A percentile compares a stretch with the other conserved stretches of the same genome.
These are phyloP conservation scores for Mallotus nudiflorus DNA, from an alignment of 345 rosid species.

Conservation along the genomic window DNA sequence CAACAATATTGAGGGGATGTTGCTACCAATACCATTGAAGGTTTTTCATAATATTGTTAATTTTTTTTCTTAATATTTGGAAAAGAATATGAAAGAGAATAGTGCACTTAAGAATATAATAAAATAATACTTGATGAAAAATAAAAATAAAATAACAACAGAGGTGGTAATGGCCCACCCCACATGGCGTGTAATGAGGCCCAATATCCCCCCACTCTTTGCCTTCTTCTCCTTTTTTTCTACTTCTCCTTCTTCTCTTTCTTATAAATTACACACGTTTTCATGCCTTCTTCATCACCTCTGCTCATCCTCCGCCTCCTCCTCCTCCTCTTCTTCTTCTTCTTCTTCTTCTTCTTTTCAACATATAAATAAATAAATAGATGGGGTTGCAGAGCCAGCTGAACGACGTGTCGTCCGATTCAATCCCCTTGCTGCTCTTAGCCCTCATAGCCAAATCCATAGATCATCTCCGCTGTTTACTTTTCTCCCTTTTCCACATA, in stretches of 20 bases:
- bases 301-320: background rate
- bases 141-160: too few species aligned
- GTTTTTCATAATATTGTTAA: too few species aligned
- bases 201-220: background rate
- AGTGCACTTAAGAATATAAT: too few species aligned
- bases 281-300: background rate
- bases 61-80: too few species aligned
- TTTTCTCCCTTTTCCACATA: constrained; percentile 34
- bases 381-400: constrained; percentile 81
- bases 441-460: constrained; percentile 61
- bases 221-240: background rate
- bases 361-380: too few species aligned
- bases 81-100: too few species aligned
- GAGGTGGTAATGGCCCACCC: constrained; percentile 8
- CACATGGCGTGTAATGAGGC: constrained; percentile 8
- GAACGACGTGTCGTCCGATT: constrained; percentile 74
- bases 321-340: background rate
- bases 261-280: background rate
- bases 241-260: background rate
- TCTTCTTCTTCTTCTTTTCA: background rate
- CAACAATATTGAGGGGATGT: too few species aligned
- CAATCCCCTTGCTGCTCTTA: constrained; percentile 60
- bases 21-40: too few species aligned
- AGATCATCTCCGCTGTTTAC: constrained; percentile 45
- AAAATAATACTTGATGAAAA: too few species aligned